Evolutionary conservation across 305 asterid species (phyloP).

Genomic region (Ajuga reptans): DNA sequence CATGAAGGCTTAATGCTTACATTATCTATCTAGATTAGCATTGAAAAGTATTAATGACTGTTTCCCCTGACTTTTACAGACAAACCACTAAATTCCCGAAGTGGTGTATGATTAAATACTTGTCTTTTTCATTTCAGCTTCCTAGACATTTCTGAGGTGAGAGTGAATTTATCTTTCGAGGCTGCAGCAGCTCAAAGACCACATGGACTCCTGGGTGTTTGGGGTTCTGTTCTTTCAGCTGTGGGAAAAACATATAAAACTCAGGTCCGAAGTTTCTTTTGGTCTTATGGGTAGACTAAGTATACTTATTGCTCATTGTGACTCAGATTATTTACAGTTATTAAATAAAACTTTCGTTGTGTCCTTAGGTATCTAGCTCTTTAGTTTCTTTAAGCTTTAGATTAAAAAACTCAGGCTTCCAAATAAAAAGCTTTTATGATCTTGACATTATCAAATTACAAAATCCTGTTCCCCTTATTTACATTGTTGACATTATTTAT

Average conservation of each 20-base stretch:
- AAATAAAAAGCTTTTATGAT: neutral
- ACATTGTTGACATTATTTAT: neutral
- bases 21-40: constrained; percentile 7
- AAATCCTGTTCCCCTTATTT: neutral
- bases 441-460: constrained; percentile 8
- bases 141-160: constrained; percentile 84
- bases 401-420: neutral
- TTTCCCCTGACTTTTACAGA: neutral
- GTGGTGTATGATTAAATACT: constrained; percentile 7
- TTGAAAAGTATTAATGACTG: neutral
- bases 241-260: constrained; percentile 90
- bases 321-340: neutral
- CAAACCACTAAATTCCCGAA: constrained; percentile 8
- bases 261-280: constrained; percentile 46
- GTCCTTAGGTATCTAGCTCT: neutral
- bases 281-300: constrained; percentile 10
- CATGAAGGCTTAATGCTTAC: neutral
- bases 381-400: constrained; percentile 7
- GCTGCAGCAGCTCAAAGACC: constrained; percentile 90
- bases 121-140: constrained; percentile 45
- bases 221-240: constrained; percentile 97
- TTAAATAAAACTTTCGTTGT: neutral
- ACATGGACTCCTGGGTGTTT: constrained; percentile 82
- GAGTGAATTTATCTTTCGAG: constrained; percentile 83
- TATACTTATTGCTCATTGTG: constrained; percentile 4